Percentiles rank a stretch among this genome's conserved stretches.
Conservation (phyloP, 352 stramenopile genomes). For the Lagenidium giganteum region DNA sequence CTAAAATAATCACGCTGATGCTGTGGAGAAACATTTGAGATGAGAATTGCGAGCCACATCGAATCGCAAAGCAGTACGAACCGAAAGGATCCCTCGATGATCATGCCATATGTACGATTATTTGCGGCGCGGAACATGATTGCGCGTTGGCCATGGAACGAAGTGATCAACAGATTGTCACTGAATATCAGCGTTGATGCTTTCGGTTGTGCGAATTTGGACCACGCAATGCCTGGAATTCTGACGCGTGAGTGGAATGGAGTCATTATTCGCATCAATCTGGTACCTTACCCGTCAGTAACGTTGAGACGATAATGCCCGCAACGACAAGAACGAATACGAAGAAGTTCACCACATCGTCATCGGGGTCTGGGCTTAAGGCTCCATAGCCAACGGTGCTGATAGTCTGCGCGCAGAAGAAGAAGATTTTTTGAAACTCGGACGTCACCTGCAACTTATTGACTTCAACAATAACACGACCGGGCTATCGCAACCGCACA, state of each 20-base stretch:
- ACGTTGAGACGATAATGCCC: slow-evolving; percentile 32
- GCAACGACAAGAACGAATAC: slow-evolving; percentile 43
- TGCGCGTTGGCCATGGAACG: slow-evolving; percentile 40
- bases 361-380: slow-evolving; percentile 37
- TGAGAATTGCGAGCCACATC: background rate
- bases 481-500: slow-evolving; percentile 16
- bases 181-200: slow-evolving; percentile 44
- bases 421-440: slow-evolving; percentile 25
- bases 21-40: slow-evolving; percentile 10
- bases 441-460: slow-evolving; percentile 7
- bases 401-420: slow-evolving; percentile 61
- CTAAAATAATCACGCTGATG: slow-evolving; percentile 46
- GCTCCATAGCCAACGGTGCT: slow-evolving; percentile 49
- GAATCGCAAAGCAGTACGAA: slow-evolving; percentile 3
- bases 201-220: slow-evolving; percentile 62
- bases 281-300: slow-evolving; percentile 37
- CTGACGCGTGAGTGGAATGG: no score
- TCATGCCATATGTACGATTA: slow-evolving; percentile 38
- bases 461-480: no score
- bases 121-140: slow-evolving; percentile 61
- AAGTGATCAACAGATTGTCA: slow-evolving; percentile 37
- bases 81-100: slow-evolving; percentile 58
- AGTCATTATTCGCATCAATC: no score
- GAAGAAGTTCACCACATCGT: slow-evolving; percentile 52
- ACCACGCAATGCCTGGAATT: slow-evolving; percentile 44